Evolutionary conservation across 2,329 filamentous ascomycete species (phyloP).

Genomic region (Fusarium dimerum): DNA sequence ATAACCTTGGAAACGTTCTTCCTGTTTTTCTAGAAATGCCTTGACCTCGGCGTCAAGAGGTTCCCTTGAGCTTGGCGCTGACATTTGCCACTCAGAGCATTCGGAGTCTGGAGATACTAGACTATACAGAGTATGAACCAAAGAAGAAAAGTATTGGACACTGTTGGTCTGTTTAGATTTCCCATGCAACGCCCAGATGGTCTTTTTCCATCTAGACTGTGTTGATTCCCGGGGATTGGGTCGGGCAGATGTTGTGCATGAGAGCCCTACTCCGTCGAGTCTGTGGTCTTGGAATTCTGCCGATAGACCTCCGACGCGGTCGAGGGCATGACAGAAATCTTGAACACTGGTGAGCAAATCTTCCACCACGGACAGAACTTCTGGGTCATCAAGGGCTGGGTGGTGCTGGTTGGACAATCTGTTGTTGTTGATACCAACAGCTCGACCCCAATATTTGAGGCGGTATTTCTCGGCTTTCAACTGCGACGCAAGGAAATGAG

Average conservation of each 20-base stretch:
- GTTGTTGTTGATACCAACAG: slow-evolving; percentile 15
- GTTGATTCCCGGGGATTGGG: neutral
- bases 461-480: slow-evolving; percentile 15
- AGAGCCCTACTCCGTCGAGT: neutral
- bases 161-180: neutral
- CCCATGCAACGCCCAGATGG: neutral
- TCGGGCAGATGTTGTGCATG: neutral
- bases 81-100: no score
- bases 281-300: neutral
- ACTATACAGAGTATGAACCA: no score
- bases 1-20: neutral
- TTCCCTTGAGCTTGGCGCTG: no score
- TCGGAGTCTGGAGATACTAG: no score
- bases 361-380: neutral
- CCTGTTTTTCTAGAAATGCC: neutral
- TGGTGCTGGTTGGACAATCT: neutral
- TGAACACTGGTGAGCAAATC: neutral
- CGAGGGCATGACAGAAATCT: neutral
- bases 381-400: neutral
- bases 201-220: neutral
- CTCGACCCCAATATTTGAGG: slow-evolving; percentile 23
- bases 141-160: neutral
- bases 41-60: neutral
- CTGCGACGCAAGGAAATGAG: slow-evolving; percentile 3
- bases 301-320: neutral